Conservation (phyloP, 139 green algal species). For the Closterium sp. region DNA sequence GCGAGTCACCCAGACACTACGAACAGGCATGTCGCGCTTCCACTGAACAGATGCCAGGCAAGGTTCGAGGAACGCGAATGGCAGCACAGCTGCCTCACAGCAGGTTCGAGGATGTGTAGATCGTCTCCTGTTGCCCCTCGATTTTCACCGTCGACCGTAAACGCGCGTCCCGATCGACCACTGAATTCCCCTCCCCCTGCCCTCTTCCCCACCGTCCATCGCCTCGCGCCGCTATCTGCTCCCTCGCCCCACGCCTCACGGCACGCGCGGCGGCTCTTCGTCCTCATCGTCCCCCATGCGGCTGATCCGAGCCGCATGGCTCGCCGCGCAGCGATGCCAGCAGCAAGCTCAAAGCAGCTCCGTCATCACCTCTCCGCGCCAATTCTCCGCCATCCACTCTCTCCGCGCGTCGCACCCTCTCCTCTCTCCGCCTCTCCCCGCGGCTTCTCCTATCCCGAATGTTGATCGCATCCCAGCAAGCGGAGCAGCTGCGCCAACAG, state of each 20-base stretch:
- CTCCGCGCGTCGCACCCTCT: not conserved
- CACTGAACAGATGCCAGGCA: no score
- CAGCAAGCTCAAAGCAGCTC: not conserved
- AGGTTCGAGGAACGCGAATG: no score
- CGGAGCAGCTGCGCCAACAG: not conserved
- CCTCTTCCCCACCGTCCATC: not conserved
- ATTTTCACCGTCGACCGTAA: no score
- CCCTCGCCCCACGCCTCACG: no score
- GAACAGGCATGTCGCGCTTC: no score
- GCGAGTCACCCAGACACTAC: no score
- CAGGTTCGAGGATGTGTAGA: no score
- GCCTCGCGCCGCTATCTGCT: not conserved
- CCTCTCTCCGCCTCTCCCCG: not conserved
- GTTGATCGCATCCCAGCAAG: not conserved
- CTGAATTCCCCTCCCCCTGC: no score
- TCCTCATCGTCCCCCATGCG: not conserved
- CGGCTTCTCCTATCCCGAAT: not conserved
- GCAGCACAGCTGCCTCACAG: no score
- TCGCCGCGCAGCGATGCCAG: not conserved
- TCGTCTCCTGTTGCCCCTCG: no score
- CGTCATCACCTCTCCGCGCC: not conserved
- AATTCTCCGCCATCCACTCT: not conserved
- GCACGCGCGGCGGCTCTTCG: not conserved
- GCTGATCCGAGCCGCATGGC: not conserved
- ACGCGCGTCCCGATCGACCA: no score